Conservation (phyloP, 176 grass and related monocot species). For the Rhynchospora breviuscula region DNA sequence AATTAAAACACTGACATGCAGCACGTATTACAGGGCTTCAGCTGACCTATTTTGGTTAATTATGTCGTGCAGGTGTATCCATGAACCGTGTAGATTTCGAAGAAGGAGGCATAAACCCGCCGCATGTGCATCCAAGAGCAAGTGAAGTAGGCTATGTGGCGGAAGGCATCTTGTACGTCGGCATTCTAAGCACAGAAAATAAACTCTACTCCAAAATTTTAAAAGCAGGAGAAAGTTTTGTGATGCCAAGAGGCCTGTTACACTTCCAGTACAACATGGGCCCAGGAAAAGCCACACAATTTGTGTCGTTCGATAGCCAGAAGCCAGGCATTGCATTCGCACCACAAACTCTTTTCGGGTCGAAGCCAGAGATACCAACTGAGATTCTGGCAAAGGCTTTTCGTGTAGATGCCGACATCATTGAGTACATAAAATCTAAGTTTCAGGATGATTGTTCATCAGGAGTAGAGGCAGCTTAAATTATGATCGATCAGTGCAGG, state of each 20-base stretch:
- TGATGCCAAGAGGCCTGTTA: conserved; percentile 48
- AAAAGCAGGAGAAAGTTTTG: conserved; percentile 38
- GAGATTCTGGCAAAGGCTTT: conserved; percentile 46
- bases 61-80: conserved; percentile 26
- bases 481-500: not conserved
- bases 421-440: conserved; percentile 51
- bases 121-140: conserved; percentile 47
- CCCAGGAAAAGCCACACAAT: conserved; percentile 17
- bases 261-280: conserved; percentile 79
- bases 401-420: conserved; percentile 32
- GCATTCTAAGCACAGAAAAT: conserved; percentile 36
- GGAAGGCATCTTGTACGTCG: conserved; percentile 39
- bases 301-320: conserved; percentile 61
- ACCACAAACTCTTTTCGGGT: conserved; percentile 37
- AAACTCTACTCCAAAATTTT: conserved; percentile 43
- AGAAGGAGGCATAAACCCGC: conserved; percentile 48
- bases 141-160: conserved; percentile 40
- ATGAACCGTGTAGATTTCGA: conserved; percentile 76
- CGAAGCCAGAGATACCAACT: conserved; percentile 42
- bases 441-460: conserved; percentile 25
- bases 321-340: conserved; percentile 38
- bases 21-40: too few species aligned
- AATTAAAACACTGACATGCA: too few species aligned
- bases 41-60: too few species aligned
- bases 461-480: not conserved